Conservation (phyloP, 1,139 yeast species). For the Zygoascus hellenicus region DNA sequence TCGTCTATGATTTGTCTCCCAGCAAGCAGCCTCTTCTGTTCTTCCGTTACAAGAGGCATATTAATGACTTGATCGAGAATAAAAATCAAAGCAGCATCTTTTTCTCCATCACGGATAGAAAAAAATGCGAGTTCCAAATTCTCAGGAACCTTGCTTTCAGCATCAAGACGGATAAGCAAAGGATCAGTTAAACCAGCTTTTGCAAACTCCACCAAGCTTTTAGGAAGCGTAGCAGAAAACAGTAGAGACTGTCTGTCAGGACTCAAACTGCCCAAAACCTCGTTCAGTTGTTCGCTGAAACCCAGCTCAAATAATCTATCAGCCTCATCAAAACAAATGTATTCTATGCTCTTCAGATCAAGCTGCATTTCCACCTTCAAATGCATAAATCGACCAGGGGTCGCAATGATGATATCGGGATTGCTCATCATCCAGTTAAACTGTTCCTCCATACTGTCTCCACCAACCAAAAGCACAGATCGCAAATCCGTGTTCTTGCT, state of each 20-base stretch:
- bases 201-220: conserved; percentile 89
- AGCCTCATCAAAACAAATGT: conserved; percentile 95
- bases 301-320: conserved; percentile 97
- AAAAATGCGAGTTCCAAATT: conserved; percentile 86
- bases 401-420: conserved; percentile 93
- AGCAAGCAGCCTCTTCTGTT: conserved; percentile 43
- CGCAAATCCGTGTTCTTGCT: conserved; percentile 78
- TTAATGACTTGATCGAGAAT: conserved; percentile 78
- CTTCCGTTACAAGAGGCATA: conserved; percentile 68
- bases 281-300: conserved; percentile 89
- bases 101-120: conserved; percentile 72
- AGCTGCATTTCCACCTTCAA: conserved; percentile 91
- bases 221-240: conserved; percentile 93
- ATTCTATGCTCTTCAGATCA: conserved; percentile 76
- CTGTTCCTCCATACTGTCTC: conserved; percentile 95
- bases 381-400: conserved; percentile 97
- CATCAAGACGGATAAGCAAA: conserved; percentile 82
- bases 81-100: conserved; percentile 80
- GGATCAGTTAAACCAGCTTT: conserved; percentile 94
- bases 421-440: conserved; percentile 87
- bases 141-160: conserved; percentile 85
- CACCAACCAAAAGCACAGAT: conserved; percentile 81
- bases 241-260: conserved; percentile 77
- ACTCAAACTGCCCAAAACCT: conserved; percentile 78
- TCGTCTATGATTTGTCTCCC: conserved; percentile 45